Evolutionary conservation across 2,329 filamentous ascomycete species (phyloP), one percentile per base, ranked within the genome.

Genomic region (Colletotrichum sp.): DNA sequence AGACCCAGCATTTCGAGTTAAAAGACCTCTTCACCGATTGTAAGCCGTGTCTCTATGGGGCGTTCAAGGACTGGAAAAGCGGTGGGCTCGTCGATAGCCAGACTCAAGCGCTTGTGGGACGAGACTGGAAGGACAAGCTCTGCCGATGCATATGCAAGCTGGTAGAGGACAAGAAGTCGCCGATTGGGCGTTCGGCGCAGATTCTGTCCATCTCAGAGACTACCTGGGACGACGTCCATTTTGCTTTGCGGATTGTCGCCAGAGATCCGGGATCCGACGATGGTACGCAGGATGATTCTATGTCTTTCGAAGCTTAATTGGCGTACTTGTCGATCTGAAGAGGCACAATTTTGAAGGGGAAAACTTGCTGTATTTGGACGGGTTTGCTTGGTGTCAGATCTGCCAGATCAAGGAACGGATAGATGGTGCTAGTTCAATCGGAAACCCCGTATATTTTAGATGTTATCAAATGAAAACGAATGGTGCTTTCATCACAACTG

Each of bases 1-100:
- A 81, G 25, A 90, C 88, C 77, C 93, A 95, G 79, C 86, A 90
- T 71, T 94, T 94, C 77, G 87, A 91, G n/a, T 90, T 94, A 66
- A 86, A 87, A 52, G 92, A 94, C 78, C 82, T 94, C 0, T 92
- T 91, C 78, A 90, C 91, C 75, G 87, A 91, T 25, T 86, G 86
- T 13, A 88, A 89, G 7, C 92, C 92, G 0, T 90, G 89, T 27
- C 61, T 76, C 7, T 59, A 39, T 8, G 72, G 77, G 13, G 27
- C 4, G 15, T 15, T 77, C 30, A 77, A 48, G 9, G 34, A 61
- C 5, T 77, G 72, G 77, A 77, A 70, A 55, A 34, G 11, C 9
- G 66, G 34, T 3, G 48, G 75, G 22, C 25, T 27, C 2, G 15
- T 60, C 5, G 77, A 78, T 15, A 30, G 61, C 8, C 61, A 75